Evolutionary conservation across 805 yeast species (phyloP).

Genomic region (Candida bentonensis): DNA sequence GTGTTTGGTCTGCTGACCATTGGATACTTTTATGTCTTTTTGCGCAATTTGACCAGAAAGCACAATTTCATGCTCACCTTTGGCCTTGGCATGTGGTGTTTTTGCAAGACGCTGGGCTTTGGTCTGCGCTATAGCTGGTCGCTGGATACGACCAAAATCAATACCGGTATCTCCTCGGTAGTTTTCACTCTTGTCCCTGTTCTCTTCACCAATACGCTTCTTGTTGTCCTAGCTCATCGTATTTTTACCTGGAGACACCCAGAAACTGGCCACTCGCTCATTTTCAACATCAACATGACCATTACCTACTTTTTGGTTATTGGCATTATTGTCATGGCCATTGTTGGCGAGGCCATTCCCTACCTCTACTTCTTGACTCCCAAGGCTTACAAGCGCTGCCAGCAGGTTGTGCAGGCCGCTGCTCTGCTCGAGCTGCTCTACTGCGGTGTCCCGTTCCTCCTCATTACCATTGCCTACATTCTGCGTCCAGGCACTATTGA

Average conservation of each 20-base stretch:
- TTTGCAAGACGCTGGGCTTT: slow-evolving; percentile 44
- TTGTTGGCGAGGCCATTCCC: slow-evolving; percentile 49
- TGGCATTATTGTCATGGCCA: slow-evolving; percentile 52
- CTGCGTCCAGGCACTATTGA: slow-evolving; percentile 42
- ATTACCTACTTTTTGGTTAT: slow-evolving; percentile 37
- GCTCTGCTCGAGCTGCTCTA: slow-evolving; percentile 34
- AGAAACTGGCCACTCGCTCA: slow-evolving; percentile 39
- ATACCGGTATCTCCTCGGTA: slow-evolving; percentile 40
- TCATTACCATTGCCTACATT: slow-evolving; percentile 38
- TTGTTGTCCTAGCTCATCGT: slow-evolving; percentile 56
- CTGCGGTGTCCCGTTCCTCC: slow-evolving; percentile 36
- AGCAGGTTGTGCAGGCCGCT: slow-evolving; percentile 39
- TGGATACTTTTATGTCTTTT: slow-evolving; percentile 34
- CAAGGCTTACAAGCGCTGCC: slow-evolving; percentile 33
- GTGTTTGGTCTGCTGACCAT: slow-evolving; percentile 35
- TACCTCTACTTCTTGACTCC: slow-evolving; percentile 39
- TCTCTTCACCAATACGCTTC: slow-evolving; percentile 43
- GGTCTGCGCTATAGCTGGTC: slow-evolving; percentile 48
- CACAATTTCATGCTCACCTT: slow-evolving; percentile 46
- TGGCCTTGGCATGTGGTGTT: slow-evolving; percentile 39
- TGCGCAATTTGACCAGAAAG: slow-evolving; percentile 35
- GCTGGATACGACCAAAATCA: slow-evolving; percentile 30
- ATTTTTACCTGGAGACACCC: slow-evolving; percentile 71
- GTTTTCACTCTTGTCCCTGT: slow-evolving; percentile 45
- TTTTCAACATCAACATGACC: slow-evolving; percentile 39